Evolutionary conservation across 2,329 filamentous ascomycete genomes (phyloP).

Genomic region (Talaromyces sp.): DNA sequence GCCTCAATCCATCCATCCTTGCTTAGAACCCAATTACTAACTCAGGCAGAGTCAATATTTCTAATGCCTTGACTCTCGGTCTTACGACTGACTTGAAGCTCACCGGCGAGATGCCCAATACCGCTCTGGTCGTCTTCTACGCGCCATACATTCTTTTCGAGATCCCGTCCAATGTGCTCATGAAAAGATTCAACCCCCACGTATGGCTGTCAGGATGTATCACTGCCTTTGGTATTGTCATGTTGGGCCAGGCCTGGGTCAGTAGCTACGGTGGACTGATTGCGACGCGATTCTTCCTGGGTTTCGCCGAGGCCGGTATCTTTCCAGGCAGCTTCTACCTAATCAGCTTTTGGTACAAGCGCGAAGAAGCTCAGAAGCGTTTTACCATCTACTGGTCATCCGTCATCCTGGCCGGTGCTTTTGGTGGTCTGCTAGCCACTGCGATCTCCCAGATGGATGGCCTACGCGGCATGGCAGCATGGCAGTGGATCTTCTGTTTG

Average conservation of each 20-base stretch:
- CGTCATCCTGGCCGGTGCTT: conserved; percentile 25
- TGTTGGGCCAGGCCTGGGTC: conserved; percentile 28
- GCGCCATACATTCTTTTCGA: conserved; percentile 53
- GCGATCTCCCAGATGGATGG: conserved; percentile 29
- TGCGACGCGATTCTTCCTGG: conserved; percentile 30
- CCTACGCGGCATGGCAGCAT: conserved; percentile 25
- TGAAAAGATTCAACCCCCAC: conserved; percentile 52
- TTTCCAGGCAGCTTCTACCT: conserved; percentile 37
- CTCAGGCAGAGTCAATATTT: conserved; percentile 45
- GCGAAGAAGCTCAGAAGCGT: conserved; percentile 28
- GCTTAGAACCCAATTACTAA: background rate
- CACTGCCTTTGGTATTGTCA: conserved; percentile 25
- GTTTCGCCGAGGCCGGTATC: conserved; percentile 30
- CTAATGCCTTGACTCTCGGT: conserved; percentile 52
- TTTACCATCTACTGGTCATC: conserved; percentile 27
- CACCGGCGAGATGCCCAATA: conserved; percentile 46
- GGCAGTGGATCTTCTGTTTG: conserved; percentile 34
- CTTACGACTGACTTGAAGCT: conserved; percentile 47
- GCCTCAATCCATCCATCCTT: no score
- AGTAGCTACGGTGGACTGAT: conserved; percentile 27
- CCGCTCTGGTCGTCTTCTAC: conserved; percentile 53
- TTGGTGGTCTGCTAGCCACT: conserved; percentile 29
- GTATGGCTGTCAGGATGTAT: conserved; percentile 42
- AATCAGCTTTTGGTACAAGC: conserved; percentile 35
- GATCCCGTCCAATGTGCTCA: conserved; percentile 51